Evolutionary conservation across 2,329 filamentous ascomycete species (phyloP), one percentile per base, ranked within the genome.

Genomic region (Penicillium sp.): DNA sequence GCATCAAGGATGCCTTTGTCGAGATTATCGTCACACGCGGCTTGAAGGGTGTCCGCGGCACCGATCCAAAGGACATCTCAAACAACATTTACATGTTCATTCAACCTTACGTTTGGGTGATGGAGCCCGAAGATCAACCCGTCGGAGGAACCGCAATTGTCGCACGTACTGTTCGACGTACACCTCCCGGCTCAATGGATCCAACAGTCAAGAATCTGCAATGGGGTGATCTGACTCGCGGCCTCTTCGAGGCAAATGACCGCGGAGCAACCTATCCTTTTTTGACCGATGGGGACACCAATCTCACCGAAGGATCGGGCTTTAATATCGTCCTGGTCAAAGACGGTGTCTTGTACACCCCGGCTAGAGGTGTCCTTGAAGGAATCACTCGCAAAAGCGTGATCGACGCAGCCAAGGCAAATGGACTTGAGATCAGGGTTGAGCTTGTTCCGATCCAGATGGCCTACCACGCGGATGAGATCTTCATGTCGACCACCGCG

Each of bases 401-500:
- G 0, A 67, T 80, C 21, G 78, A 81, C 46, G 72, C 70, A 11
- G 78, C 77, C 1, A 58, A 57, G 1, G 52, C 54, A 0, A 63
- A 69, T 2, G 70, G 69, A 0, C 57, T 75, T 36, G 69, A 75
- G 24, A 65, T 77, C 5, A 71, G 68, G 3, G 49, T 76, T 27
- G 75, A 80, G 60, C 54, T 70, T 24, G 76, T 81, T 4, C 78
- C 78, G 0, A 66, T 79, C 0, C 70, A 77, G 13, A 9, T 70
- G 34, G 71, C 67, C 0, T 81, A 80, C 44, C 47, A 73, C 6
- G 66, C 69, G 0, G 80, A 83, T 52, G 80, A 83, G 67, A 72
- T 81, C 4, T 76, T 83, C 29, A 81, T 81, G 79, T 81, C 74
- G 55, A 82, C 80, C 0, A 82, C 80, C 13, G 80, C 80, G 0